phyloP scores from a whole-genome alignment of 345 rosid species.

The Cardiospermum halicacabum region DNA sequence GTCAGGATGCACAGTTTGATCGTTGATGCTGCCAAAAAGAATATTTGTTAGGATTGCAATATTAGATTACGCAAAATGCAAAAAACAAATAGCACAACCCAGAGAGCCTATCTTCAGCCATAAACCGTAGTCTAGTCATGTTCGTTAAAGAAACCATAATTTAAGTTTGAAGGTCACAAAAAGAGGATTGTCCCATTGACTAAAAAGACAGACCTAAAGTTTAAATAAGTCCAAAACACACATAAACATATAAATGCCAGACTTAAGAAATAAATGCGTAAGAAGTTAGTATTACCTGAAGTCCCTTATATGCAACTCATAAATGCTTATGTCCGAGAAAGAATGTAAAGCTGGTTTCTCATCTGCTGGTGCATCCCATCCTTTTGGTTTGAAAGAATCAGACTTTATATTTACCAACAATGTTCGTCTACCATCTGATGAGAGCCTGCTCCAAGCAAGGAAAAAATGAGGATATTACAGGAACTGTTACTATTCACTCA shows the following conservation, averaged over 20 bases:
- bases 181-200: no score
- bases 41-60: conserved; percentile 17
- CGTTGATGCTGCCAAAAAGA: conserved; percentile 54
- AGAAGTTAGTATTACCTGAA: conserved; percentile 55
- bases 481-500: not conserved
- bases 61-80: conserved; percentile 6
- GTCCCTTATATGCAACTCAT: conserved; percentile 94
- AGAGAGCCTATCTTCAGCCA: not conserved
- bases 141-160: not conserved
- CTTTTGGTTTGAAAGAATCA: conserved; percentile 63
- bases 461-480: conserved; percentile 21
- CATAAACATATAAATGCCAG: no score
- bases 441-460: conserved; percentile 57
- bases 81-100: conserved; percentile 7
- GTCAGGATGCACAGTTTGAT: conserved; percentile 51
- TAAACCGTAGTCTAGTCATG: not conserved
- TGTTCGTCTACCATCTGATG: conserved; percentile 75
- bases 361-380: conserved; percentile 73
- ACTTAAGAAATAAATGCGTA: conserved; percentile 1
- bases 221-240: conserved; percentile 8
- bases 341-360: conserved; percentile 58
- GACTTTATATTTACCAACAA: conserved; percentile 63
- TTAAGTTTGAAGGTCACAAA: not conserved
- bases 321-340: conserved; percentile 70
- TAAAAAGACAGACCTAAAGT: not conserved